These are phyloP conservation scores for Knoxdaviesia capensis DNA, from an alignment of 2,329 filamentous ascomycete species.

Conservation along the genomic window DNA sequence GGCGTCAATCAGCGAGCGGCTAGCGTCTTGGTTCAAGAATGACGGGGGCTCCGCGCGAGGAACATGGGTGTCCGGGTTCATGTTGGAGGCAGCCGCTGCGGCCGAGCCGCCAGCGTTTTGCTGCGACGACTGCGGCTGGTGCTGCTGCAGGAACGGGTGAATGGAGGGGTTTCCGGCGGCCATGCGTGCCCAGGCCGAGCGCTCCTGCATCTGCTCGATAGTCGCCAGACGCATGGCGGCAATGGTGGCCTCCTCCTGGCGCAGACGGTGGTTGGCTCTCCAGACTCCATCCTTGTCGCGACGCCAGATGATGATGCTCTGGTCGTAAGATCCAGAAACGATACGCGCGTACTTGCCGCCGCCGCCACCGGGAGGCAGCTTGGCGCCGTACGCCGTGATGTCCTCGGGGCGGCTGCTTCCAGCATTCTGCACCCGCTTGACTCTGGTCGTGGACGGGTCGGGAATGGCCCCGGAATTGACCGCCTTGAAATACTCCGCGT, in stretches of 20 bases:
- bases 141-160: too few relatives aligned
- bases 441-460: conserved; percentile 7
- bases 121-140: too few relatives aligned
- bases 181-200: too few relatives aligned
- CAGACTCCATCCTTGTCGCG: conserved; percentile 70
- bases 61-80: too few relatives aligned
- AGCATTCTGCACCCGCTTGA: conserved; percentile 25
- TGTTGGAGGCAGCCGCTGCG: too few relatives aligned
- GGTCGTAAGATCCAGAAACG: conserved; percentile 90
- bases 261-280: conserved; percentile 55
- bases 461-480: conserved; percentile 28
- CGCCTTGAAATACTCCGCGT: conserved; percentile 49
- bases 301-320: conserved; percentile 89
- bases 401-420: conserved; percentile 59
- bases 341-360: conserved; percentile 84
- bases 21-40: too few relatives aligned
- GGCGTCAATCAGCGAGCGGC: conserved; percentile 26
- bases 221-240: too few relatives aligned
- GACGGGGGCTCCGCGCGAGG: too few relatives aligned
- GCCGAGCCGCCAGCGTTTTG: too few relatives aligned
- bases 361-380: conserved; percentile 76
- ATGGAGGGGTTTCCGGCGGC: too few relatives aligned
- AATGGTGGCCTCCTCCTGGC: conserved; percentile 48
- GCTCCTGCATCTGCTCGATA: too few relatives aligned
- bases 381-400: conserved; percentile 63